Evolutionary conservation across 768 basidiomycete species (phyloP).

Genomic region (Tricholoma matsutake): DNA sequence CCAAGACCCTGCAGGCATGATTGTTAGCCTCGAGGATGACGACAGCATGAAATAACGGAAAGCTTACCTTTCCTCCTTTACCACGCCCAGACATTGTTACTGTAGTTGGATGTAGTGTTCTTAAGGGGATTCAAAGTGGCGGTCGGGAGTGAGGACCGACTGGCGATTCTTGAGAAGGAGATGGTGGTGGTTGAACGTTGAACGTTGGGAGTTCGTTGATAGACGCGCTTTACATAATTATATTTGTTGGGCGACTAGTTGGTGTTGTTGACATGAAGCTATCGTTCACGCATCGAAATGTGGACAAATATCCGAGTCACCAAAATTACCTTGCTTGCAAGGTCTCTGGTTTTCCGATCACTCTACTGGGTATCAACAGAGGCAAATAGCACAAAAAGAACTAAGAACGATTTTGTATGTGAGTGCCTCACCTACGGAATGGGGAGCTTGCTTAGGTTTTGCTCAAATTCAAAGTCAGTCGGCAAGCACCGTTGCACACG

Average conservation of each 20-base stretch:
- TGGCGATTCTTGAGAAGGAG: conserved; percentile 4
- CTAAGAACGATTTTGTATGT: no score
- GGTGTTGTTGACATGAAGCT: conserved; percentile 35
- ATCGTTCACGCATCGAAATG: no score
- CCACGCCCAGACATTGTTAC: conserved; percentile 73
- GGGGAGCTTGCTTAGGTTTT: no score
- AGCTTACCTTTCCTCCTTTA: conserved; percentile 72
- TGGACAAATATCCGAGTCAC: no score
- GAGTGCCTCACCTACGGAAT: no score
- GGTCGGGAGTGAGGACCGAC: neutral
- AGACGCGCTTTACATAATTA: conserved; percentile 36
- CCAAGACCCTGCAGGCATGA: conserved; percentile 56
- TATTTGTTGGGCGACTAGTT: conserved; percentile 37
- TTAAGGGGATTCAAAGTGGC: neutral
- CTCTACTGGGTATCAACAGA: no score
- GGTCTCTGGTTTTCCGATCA: no score
- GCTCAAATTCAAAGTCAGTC: no score
- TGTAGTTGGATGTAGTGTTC: conserved; percentile 2
- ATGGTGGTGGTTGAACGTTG: conserved; percentile 36
- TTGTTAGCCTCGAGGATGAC: neutral
- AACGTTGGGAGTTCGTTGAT: conserved; percentile 37
- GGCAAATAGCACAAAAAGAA: no score
- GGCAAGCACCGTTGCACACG: no score
- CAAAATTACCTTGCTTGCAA: no score
- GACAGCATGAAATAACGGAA: neutral